Evolutionary conservation across 192 early-diverging fungal species (phyloP), one percentile per base, ranked within the genome.

Genomic region (Backusella westeae): DNA sequence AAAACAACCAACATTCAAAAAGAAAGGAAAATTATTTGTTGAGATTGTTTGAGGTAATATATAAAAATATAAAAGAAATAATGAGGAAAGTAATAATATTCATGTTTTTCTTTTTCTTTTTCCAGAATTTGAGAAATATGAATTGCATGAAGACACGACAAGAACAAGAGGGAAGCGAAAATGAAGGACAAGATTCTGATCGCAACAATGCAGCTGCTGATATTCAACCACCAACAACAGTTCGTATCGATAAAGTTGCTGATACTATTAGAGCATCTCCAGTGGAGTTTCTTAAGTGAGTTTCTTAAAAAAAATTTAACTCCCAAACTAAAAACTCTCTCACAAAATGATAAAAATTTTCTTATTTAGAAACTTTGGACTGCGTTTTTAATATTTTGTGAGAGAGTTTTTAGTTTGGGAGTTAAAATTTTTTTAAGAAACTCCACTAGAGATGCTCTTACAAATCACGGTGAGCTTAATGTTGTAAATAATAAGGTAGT

Each of bases 391-490:
- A n/a, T n/a, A n/a, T n/a, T n/a, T n/a, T n/a, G n/a, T n/a, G n/a
- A n/a, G n/a, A n/a, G n/a, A n/a, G n/a, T n/a, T n/a, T n/a, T n/a
- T n/a, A n/a, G n/a, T n/a, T n/a, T n/a, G n/a, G n/a, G n/a, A n/a
- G n/a, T n/a, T n/a, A n/a, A n/a, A n/a, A n/a, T n/a, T n/a, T n/a
- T n/a, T n/a, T n/a, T n/a, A n/a, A n/a, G n/a, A n/a, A n/a, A n/a
- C n/a, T n/a, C n/a, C n/a, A n/a, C n/a, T n/a, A n/a, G n/a, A n/a
- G n/a, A n/a, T n/a, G n/a, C n/a, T n/a, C n/a, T n/a, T 67, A 67
- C 65, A 67, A 67, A 36, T 67, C 65, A 67, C 65, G 65, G 65
- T 67, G 65, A 36, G 34, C 65, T 67, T 67, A 67, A 67, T 67
- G 34, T 17, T 34, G 65, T 67, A 67, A 67, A 67, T 35, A 67